These are phyloP conservation scores for Paspalum notatum DNA, from an alignment of 176 grass and related monocot species.

Conservation along the genomic window DNA sequence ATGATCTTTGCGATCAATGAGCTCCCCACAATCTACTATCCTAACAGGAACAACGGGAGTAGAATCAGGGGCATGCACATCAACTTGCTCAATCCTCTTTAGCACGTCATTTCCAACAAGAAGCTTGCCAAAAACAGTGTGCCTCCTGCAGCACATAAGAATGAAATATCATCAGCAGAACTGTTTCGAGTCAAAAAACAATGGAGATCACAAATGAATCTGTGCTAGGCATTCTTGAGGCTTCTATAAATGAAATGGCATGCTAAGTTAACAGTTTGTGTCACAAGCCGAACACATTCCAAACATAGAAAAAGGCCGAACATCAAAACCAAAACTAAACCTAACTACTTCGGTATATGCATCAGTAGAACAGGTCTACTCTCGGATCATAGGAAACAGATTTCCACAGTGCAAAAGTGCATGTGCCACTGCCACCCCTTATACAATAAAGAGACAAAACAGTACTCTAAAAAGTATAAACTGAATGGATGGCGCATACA, in stretches of 20 bases:
- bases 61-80: constrained; percentile 55
- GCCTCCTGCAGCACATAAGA: constrained; percentile 63
- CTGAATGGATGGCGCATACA: neutral
- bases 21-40: constrained; percentile 84
- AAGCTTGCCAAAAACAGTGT: constrained; percentile 97
- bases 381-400: neutral
- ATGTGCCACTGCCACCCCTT: neutral
- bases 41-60: constrained; percentile 71
- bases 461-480: neutral
- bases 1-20: constrained; percentile 52
- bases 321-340: constrained; percentile 9
- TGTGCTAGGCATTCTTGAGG: neutral
- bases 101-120: constrained; percentile 76
- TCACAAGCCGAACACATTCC: constrained; percentile 1
- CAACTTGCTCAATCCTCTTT: constrained; percentile 85
- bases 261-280: constrained; percentile 2
- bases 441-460: neutral
- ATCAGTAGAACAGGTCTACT: neutral
- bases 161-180: constrained; percentile 28
- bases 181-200: constrained; percentile 13
- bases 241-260: neutral
- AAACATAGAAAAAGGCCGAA: neutral
- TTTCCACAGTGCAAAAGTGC: constrained; percentile 7
- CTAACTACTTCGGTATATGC: neutral
- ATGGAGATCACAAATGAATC: neutral